A percentile compares a stretch with the other conserved stretches of the same genome.
phyloP scores from a whole-genome alignment of 768 basidiomycete species.

The Hebeloma cylindrosporum region DNA sequence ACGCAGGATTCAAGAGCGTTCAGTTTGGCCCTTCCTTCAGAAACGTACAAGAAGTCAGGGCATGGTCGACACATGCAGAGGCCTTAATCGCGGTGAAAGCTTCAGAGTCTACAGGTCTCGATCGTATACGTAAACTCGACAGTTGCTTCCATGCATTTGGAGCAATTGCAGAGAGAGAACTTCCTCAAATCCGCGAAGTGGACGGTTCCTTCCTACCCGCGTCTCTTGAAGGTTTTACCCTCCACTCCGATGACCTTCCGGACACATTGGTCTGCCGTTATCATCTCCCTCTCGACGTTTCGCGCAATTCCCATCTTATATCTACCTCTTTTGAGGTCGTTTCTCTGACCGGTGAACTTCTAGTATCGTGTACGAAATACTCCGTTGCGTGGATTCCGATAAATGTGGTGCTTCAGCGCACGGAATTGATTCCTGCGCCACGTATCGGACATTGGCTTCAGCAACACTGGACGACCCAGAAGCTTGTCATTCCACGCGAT shows the following conservation, averaged over 20 bases:
- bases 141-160: conserved; percentile 31
- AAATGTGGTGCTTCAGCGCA: conserved; percentile 16
- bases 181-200: conserved; percentile 11
- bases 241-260: conserved; percentile 23
- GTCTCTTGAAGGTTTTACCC: conserved; percentile 21
- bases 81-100: conserved; percentile 20
- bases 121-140: conserved; percentile 30
- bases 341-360: conserved; percentile 24
- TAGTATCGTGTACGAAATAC: conserved; percentile 29
- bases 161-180: conserved; percentile 12
- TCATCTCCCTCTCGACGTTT: conserved; percentile 22
- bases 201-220: conserved; percentile 27
- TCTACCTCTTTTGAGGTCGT: conserved; percentile 26
- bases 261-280: conserved; percentile 29
- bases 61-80: conserved; percentile 25
- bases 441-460: conserved; percentile 9
- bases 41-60: conserved; percentile 23
- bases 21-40: conserved; percentile 27
- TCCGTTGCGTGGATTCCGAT: conserved; percentile 28
- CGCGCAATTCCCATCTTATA: conserved; percentile 21
- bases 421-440: neutral
- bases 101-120: conserved; percentile 12
- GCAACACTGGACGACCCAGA: conserved; percentile 19
- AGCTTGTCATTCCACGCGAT: too few species aligned
- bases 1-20: conserved; percentile 18